Evolutionary conservation across 2,329 filamentous ascomycete species (phyloP), one percentile per base, ranked within the genome.

Genomic region (Xylariales sp.): DNA sequence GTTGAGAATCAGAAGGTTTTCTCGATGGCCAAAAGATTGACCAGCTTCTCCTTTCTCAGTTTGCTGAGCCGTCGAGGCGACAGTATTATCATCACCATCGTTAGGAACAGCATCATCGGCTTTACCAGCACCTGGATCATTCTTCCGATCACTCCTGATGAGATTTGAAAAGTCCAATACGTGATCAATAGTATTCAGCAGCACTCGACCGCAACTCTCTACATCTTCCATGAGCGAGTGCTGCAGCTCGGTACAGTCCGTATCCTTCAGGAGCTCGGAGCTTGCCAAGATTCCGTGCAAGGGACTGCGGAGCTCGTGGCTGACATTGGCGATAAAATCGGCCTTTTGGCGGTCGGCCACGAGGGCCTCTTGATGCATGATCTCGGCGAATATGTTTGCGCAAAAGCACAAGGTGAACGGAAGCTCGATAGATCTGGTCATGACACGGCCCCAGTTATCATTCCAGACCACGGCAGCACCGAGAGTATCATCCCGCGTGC

Each of bases 291-390:
- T 70, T 2, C 77, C 78, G 40, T 82, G 77, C 1, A 83, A 57
- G 0, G 78, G 78, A 2, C 70, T 77, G 4, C 78, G 65, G n/a
- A 82, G 56, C 50, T 82, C 78, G 47, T 82, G 78, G 4, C 72
- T 77, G 5, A 82, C 69, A 1, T 72, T 78, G 1, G 74, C 72
- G 4, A 82, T 67, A 24, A 78, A 72, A n/a, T n/a, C n/a, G n/a
- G n/a, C n/a, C n/a, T n/a, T n/a, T n/a, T n/a, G n/a, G n/a, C n/a
- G n/a, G n/a, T n/a, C n/a, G n/a, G n/a, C n/a, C n/a, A n/a, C n/a
- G n/a, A n/a, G n/a, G n/a, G n/a, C n/a, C n/a, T n/a, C n/a, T n/a
- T n/a, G n/a, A n/a, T n/a, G n/a, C n/a, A n/a, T n/a, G n/a, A n/a
- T n/a, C n/a, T n/a, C n/a, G n/a, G n/a, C n/a, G n/a, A n/a, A n/a